Evolutionary conservation across 805 yeast genomes (phyloP), one percentile per base, ranked within the genome.

Genomic region (Candida yuanshanica): DNA sequence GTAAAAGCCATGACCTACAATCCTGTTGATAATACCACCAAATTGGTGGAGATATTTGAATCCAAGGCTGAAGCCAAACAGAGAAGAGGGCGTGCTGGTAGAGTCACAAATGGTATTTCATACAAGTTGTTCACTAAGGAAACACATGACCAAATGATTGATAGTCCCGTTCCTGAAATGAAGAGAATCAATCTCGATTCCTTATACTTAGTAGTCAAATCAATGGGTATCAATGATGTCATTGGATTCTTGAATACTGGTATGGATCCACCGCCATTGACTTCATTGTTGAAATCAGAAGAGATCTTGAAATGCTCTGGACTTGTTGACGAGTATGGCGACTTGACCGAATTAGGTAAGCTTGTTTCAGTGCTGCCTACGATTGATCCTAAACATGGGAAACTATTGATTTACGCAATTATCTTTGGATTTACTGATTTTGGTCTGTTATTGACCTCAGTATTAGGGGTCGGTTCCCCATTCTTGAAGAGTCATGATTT

Each of bases 41-140:
- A 75, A 40, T 69, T 91, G 36, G 69, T 79, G 5, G 97, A 91
- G 52, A 69, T 72, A 4, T 91, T 95, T 88, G 87, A 88, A 18
- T 90, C 98, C 0, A 76, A 75, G 47, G 97, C 98, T 0, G 96
- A 95, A 54, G 81, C 81, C 18, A 75, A 79, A 18, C 99, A 91
- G 62, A 75, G 99, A 65, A 72, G 96, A 60, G 99, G 99, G 59
- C 84, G 99, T 68, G 91, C 97, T n/a, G 99, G 99, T 48, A 90
- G 99, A 75, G 88, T 91, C 11, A 75, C 81, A 26, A 70, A 70
- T 20, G 99, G 99, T 43, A 66, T 69, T 12, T 89, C 97, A 47
- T 91, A 79, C 62, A 89, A 85, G 56, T 56, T 91, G 36, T 91
- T 76, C 61, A 82, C 96, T 2, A 64, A 66, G 39, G 75, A 75